Evolutionary conservation across 1,139 yeast species (phyloP), one percentile per base, ranked within the genome.

Genomic region (Suhomyces atakaporum): DNA sequence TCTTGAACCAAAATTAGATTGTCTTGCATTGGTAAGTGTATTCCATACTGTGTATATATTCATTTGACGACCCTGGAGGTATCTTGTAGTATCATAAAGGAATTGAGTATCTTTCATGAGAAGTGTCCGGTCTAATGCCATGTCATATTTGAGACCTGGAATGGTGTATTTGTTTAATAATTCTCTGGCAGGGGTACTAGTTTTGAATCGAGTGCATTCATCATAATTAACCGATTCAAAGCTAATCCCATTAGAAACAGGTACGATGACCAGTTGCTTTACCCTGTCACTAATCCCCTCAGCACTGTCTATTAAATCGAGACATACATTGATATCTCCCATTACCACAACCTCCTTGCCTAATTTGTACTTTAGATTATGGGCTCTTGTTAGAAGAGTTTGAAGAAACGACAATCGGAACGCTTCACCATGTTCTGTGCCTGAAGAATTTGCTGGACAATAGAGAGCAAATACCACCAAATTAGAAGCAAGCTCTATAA

Each of bases 31-130:
- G 29, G 78, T 76, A 47, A 81, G 60, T 2, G 92, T 84, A 54
- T 89, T 90, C 98, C 98, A 92, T 34, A 92, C 95, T 0, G 97
- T 90, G 53, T 85, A 92, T 77, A 89, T 70, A 18, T 76, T 79
- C 54, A 75, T 58, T 36, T 81, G 64, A 16, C 79, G 62, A 1
- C 84, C 82, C 44, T 81, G 83, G 3, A 57, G 44, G 20, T 60
- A 55, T 33, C 98, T 66, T 0, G 86, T 77, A 0, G 88, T 69
- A 54, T 92, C 98, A 35, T 69, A 60, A 22, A 88, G 56, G 10
- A 77, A 62, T 49, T 44, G 68, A 1, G 42, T 30, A 2, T 38
- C 32, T 5, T 31, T 21, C 3, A 28, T 27, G 6, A 45, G 33
- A n/a, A 40, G 8, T n/a, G 16, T 11, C 5, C 28, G 23, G 5